Conservation (phyloP, 73 alveolate species). For the Tetrahymena borealis region DNA sequence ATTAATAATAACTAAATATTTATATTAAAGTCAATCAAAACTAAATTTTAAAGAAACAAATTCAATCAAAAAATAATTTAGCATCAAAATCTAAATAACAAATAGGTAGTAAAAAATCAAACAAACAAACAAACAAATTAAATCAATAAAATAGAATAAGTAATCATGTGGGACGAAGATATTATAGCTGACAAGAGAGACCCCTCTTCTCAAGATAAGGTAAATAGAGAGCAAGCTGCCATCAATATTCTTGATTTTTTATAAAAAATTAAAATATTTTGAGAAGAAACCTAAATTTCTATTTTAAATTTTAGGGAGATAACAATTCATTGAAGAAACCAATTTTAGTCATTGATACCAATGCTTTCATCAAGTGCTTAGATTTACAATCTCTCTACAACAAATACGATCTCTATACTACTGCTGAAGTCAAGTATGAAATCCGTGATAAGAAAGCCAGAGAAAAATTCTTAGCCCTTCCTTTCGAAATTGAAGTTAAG, state of each 20-base stretch:
- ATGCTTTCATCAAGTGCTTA: constrained; percentile 33
- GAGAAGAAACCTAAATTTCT: not conserved
- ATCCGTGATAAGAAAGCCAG: constrained; percentile 31
- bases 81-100: too few species aligned
- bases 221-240: not conserved
- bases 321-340: not conserved
- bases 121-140: not conserved
- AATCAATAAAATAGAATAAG: not conserved
- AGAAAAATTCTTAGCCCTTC: constrained; percentile 5
- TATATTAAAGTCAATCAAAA: too few species aligned
- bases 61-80: not conserved
- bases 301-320: not conserved
- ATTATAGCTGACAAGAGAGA: not conserved
- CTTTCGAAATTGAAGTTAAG: not conserved
- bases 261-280: too few species aligned
- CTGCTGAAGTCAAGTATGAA: constrained; percentile 9
- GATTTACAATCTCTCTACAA: constrained; percentile 24
- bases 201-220: not conserved
- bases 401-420: constrained; percentile 14
- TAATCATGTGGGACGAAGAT: not conserved
- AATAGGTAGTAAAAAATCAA: not conserved
- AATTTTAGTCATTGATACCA: constrained; percentile 36
- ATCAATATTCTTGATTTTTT: not conserved
- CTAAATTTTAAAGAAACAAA: not conserved
- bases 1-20: too few species aligned